Percentiles rank a stretch among this genome's conserved stretches.
phyloP scores from a whole-genome alignment of 306 rosid species.

The Benincasa hispida region DNA sequence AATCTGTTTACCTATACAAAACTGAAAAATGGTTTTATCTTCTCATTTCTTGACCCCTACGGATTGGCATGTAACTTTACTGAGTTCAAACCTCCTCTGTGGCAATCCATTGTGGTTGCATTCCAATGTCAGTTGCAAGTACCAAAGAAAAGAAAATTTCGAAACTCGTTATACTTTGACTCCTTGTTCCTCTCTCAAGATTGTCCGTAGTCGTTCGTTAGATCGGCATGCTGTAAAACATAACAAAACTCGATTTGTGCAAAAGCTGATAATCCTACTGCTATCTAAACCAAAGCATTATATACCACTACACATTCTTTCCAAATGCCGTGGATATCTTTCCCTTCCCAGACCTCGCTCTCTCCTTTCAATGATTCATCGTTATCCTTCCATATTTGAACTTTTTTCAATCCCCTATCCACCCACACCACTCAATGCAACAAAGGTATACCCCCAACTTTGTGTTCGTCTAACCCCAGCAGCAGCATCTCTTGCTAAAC shows the following conservation, averaged over 20 bases:
- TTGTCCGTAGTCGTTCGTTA: constrained; percentile 51
- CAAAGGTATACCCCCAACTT: constrained; percentile 54
- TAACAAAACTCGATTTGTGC: constrained; percentile 65
- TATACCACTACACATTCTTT: constrained; percentile 57
- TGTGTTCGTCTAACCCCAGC: constrained; percentile 88
- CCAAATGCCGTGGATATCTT: constrained; percentile 71
- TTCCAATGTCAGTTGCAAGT: constrained; percentile 10
- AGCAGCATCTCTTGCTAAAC: constrained; percentile 65
- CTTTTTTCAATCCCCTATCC: constrained; percentile 52
- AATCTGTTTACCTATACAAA: neutral
- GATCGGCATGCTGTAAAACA: constrained; percentile 63
- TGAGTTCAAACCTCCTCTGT: constrained; percentile 27
- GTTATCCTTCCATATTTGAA: constrained; percentile 77
- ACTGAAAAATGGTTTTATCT: constrained; percentile 26
- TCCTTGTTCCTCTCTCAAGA: constrained; percentile 50
- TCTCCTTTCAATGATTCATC: constrained; percentile 57
- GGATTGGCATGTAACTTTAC: constrained; percentile 17
- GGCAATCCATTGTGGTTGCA: constrained; percentile 17
- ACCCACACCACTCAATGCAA: constrained; percentile 60
- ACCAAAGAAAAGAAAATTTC: constrained; percentile 1
- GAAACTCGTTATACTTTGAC: constrained; percentile 16
- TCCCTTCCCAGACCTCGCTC: constrained; percentile 51
- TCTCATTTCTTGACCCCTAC: constrained; percentile 25
- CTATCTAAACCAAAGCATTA: constrained; percentile 83
- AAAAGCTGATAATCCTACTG: constrained; percentile 61